Conservation (phyloP, 192 early-diverging fungal species). For the Podila epicladia region DNA sequence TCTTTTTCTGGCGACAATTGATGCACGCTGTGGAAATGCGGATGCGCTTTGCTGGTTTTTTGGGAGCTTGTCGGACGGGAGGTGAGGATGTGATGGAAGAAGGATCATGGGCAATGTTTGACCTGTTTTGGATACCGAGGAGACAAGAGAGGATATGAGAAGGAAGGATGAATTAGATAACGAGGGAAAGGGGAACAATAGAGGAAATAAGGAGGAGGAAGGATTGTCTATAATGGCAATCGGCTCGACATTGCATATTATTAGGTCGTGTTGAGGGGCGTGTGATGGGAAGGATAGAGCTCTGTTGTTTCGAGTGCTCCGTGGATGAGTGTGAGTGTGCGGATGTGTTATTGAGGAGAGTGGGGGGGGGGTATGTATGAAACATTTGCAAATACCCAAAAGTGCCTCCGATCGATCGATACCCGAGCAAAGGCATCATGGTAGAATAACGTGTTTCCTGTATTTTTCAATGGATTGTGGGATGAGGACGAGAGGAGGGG, state of each 20-base stretch:
- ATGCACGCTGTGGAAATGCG: conserved; percentile 56
- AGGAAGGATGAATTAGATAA: neutral
- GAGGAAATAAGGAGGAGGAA: neutral
- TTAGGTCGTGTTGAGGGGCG: neutral
- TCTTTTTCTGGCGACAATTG: conserved; percentile 55
- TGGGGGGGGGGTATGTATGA: no score
- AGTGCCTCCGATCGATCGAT: no score
- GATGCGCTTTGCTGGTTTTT: conserved; percentile 49
- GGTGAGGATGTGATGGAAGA: conserved; percentile 7
- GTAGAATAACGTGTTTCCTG: no score
- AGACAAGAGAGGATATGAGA: no score
- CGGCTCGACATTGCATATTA: neutral
- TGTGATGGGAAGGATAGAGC: conserved; percentile 3
- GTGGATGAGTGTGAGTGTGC: no score
- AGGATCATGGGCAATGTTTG: neutral
- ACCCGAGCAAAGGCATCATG: no score
- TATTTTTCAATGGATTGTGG: no score
- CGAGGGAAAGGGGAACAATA: neutral
- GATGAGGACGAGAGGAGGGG: no score
- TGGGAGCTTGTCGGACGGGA: conserved; percentile 6
- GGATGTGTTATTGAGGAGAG: no score
- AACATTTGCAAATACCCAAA: no score
- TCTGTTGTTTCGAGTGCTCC: neutral
- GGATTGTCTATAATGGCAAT: neutral
- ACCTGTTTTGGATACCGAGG: neutral